Percentiles rank a stretch among this genome's conserved stretches.
Evolutionary conservation across 2,329 filamentous ascomycete genomes (phyloP).

Genomic region (Neonectria coccinea): DNA sequence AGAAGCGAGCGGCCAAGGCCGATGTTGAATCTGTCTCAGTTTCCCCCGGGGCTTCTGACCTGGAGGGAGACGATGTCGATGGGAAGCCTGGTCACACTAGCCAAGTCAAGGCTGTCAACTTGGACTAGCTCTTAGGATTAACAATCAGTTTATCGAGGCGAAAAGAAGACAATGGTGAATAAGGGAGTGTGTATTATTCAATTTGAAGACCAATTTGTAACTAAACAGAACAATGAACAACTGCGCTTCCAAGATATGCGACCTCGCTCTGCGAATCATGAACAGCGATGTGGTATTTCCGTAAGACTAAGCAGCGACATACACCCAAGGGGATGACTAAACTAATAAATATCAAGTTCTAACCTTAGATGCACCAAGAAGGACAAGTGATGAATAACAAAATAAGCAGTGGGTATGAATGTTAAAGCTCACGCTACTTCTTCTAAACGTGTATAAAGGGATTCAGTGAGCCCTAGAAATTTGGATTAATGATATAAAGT

Average conservation of each 20-base stretch:
- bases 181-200: background rate
- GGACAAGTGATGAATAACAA: too few species aligned
- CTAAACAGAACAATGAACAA: background rate
- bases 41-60: background rate
- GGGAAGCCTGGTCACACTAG: background rate
- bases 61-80: background rate
- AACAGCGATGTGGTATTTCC: too few species aligned
- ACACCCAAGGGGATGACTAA: too few species aligned
- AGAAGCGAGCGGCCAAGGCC: slow-evolving; percentile 4
- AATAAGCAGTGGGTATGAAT: too few species aligned
- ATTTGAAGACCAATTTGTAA: background rate
- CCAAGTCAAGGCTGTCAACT: slow-evolving; percentile 2
- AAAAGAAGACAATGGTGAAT: background rate
- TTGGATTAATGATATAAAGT: too few species aligned
- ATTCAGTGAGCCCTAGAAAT: too few species aligned
- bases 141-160: background rate
- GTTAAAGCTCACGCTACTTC: too few species aligned
- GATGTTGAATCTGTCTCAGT: background rate
- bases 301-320: too few species aligned
- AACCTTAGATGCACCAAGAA: too few species aligned
- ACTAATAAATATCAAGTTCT: too few species aligned
- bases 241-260: background rate
- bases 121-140: background rate
- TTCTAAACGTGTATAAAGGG: too few species aligned
- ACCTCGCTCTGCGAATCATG: too few species aligned